Evolutionary conservation across 352 stramenopile genomes (phyloP).

Genomic region (Globisporangium radiosum): DNA sequence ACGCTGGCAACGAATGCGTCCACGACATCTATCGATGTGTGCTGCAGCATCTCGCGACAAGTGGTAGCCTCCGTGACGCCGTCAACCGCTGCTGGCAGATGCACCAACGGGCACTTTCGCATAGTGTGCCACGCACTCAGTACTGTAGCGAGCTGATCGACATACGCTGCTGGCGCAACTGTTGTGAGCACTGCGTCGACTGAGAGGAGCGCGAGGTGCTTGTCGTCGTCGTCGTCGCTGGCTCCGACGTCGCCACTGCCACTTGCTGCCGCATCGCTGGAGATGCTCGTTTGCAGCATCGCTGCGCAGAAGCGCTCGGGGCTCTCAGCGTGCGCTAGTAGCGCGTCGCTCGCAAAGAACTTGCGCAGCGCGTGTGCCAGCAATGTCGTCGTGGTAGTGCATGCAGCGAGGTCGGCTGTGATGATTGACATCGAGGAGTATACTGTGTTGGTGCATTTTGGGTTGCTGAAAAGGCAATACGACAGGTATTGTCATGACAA

Average conservation of each 20-base stretch:
- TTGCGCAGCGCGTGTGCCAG: conserved; percentile 9
- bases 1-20: conserved; percentile 16
- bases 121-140: conserved; percentile 32
- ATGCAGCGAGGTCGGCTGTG: not conserved
- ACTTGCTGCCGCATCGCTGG: not conserved
- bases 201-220: not conserved
- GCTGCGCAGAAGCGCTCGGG: conserved; percentile 28
- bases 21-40: conserved; percentile 15
- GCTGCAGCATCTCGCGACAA: conserved; percentile 26
- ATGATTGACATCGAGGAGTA: not conserved
- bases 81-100: conserved; percentile 19
- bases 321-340: conserved; percentile 27
- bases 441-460: no score
- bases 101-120: conserved; percentile 24
- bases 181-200: conserved; percentile 11
- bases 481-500: no score
- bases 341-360: conserved; percentile 22
- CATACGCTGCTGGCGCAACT: conserved; percentile 21
- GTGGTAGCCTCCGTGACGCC: conserved; percentile 27
- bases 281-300: conserved; percentile 17
- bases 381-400: not conserved
- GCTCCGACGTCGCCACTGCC: not conserved
- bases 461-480: no score
- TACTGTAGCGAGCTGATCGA: conserved; percentile 37
- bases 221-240: not conserved